Evolutionary conservation across 2,329 filamentous ascomycete species (phyloP), one percentile per base, ranked within the genome.

Genomic region (Neonectria hederae): DNA sequence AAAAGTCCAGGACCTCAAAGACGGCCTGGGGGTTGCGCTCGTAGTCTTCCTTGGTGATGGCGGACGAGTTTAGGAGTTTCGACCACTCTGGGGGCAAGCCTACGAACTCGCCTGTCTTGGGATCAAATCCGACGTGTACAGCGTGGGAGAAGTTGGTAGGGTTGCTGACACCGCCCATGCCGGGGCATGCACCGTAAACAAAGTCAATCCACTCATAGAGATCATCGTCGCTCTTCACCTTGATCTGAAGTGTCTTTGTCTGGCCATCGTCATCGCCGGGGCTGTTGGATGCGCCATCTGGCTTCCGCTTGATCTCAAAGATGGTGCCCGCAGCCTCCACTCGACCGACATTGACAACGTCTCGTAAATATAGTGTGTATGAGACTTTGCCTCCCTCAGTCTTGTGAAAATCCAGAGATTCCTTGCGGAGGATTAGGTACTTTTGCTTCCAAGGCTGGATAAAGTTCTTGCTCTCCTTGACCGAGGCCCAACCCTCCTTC

Each of bases 131-230:
- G 70, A 99, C 96, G 78, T 99, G 96, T 24, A 99, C 94, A 51
- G 94, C 92, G 78, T 99, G 96, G 24, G 92, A 94, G 82, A 99
- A 99, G 83, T 98, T 97, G 69, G 96, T 98, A 6, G 96, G 96
- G 79, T 98, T 97, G 81, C 95, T 97, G 61, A 99, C 96, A 72
- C 96, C 96, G 66, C 96, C 94, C 93, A 98, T 97, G 67, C 93
- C 95, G 19, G 96, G 96, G 78, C 95, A 98, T 69, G 95, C 91
- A 72, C 95, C 94, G 78, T 98, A 98, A 70, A 99, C 97, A 78
- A 94, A 93, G 79, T 99, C 96, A 75, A 98, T 97, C 96, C 96
- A 99, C 74, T 97, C 94, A 79, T 99, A 99, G 58, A 99, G 89
- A 72, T 99, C 96, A 76, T 97, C 95, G 75, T 99, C 96, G 61